Evolutionary conservation across 306 rosid species (phyloP).

Genomic region (Gillenia trifoliata): DNA sequence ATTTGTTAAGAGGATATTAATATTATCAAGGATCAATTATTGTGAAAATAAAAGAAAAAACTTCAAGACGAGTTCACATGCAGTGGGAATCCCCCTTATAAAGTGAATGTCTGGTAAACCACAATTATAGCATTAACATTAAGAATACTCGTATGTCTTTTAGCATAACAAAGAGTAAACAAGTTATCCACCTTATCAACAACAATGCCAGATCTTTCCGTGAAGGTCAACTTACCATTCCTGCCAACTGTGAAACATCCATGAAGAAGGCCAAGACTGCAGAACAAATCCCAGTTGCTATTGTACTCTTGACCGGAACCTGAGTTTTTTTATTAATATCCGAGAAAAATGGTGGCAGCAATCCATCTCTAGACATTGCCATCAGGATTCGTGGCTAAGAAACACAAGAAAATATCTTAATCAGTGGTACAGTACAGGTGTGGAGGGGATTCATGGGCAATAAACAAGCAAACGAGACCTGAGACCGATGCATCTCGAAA

Average conservation of each 20-base stretch:
- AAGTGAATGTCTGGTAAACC: background rate
- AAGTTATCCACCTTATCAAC: background rate
- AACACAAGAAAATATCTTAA: background rate
- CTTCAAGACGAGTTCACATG: background rate
- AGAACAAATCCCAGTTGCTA: constrained; percentile 68
- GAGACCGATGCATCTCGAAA: background rate
- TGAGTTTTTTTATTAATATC: constrained; percentile 31
- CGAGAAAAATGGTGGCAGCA: constrained; percentile 48
- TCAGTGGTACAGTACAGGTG: background rate
- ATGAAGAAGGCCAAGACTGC: constrained; percentile 59
- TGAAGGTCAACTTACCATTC: constrained; percentile 52
- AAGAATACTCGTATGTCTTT: background rate
- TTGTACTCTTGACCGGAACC: constrained; percentile 55
- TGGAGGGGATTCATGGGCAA: background rate
- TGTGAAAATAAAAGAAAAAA: background rate
- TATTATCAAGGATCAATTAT: background rate
- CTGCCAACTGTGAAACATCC: constrained; percentile 88
- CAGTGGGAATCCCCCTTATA: background rate
- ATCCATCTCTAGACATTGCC: constrained; percentile 65
- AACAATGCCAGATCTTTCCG: background rate
- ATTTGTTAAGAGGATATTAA: background rate
- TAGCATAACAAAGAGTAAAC: background rate
- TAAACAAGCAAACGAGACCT: background rate
- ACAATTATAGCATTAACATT: background rate
- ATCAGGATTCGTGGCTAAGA: constrained; percentile 57